Percentiles rank a stretch among this genome's conserved stretches.
Evolutionary conservation across 257 asterid genomes (phyloP).

Genomic region (Nicotiana tomentosiformis): DNA sequence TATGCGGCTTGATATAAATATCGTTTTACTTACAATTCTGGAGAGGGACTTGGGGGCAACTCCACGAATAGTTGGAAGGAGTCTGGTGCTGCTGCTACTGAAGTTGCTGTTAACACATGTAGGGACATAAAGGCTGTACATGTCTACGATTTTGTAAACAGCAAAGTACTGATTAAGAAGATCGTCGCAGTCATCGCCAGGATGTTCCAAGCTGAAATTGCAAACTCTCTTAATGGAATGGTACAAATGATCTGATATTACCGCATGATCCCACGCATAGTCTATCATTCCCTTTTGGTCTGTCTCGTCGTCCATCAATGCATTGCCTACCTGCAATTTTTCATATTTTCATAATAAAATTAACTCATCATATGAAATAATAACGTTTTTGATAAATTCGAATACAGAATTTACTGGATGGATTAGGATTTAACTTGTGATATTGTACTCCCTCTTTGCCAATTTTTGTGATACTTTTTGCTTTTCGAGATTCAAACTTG

Average conservation of each 20-base stretch:
- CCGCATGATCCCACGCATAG: slow-evolving; percentile 90
- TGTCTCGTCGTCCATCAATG: slow-evolving; percentile 67
- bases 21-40: slow-evolving; percentile 19
- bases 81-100: slow-evolving; percentile 4
- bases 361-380: not conserved
- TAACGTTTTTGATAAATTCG: not conserved
- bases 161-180: slow-evolving; percentile 41
- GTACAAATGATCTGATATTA: slow-evolving; percentile 67
- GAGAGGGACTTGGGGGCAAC: slow-evolving; percentile 28
- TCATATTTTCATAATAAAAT: not conserved
- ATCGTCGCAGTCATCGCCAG: slow-evolving; percentile 22
- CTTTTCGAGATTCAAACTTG: too few relatives aligned
- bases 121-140: slow-evolving; percentile 79
- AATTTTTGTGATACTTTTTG: too few relatives aligned
- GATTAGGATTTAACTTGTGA: not conserved
- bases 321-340: slow-evolving; percentile 67
- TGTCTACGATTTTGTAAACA: slow-evolving; percentile 58
- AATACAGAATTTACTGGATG: not conserved
- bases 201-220: slow-evolving; percentile 36
- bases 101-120: slow-evolving; percentile 26
- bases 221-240: slow-evolving; percentile 37
- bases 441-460: too few relatives aligned
- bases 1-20: too few relatives aligned
- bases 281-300: slow-evolving; percentile 82
- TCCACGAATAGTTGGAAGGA: slow-evolving; percentile 18